Percentiles rank a stretch among this genome's conserved stretches.
Evolutionary conservation across 805 yeast species (phyloP).

Genomic region (Yarrowia osloensis): DNA sequence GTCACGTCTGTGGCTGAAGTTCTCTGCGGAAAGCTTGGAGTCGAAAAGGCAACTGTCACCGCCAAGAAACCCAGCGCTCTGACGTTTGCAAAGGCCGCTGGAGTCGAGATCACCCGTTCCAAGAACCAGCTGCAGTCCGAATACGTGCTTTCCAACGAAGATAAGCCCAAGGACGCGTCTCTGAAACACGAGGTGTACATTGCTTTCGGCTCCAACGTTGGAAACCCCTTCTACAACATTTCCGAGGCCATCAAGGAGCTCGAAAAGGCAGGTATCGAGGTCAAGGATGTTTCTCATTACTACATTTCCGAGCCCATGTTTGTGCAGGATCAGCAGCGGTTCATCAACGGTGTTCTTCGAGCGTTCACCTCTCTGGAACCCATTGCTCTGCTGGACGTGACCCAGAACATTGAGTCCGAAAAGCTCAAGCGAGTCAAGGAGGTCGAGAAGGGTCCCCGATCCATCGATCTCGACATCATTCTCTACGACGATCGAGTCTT

Average conservation of each 20-base stretch:
- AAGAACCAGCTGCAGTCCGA: slow-evolving; percentile 4
- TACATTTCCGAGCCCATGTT: slow-evolving; percentile 95
- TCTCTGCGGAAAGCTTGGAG: slow-evolving; percentile 48
- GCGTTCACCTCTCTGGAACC: slow-evolving; percentile 67
- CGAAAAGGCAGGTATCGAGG: slow-evolving; percentile 47
- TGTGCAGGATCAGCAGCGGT: slow-evolving; percentile 72
- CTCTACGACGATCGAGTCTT: slow-evolving; percentile 62
- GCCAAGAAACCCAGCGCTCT: slow-evolving; percentile 90
- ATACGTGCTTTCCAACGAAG: slow-evolving; percentile 34
- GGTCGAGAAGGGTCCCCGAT: slow-evolving; percentile 88
- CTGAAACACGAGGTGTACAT: slow-evolving; percentile 52
- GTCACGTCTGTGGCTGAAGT: slow-evolving; percentile 70
- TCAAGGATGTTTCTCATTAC: slow-evolving; percentile 69
- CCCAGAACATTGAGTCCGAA: slow-evolving; percentile 79
- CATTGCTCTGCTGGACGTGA: slow-evolving; percentile 54
- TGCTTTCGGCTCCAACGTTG: slow-evolving; percentile 90
- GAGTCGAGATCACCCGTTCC: slow-evolving; percentile 67
- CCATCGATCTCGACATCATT: slow-evolving; percentile 85
- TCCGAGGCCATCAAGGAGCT: slow-evolving; percentile 54
- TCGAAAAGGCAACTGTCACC: slow-evolving; percentile 52
- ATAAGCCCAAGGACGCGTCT: slow-evolving; percentile 45
- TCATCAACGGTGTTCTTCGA: slow-evolving; percentile 79
- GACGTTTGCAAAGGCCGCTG: slow-evolving; percentile 84
- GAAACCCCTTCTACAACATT: slow-evolving; percentile 68
- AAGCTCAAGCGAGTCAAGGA: slow-evolving; percentile 69